These are phyloP conservation scores for Russula emetica DNA, from an alignment of 768 basidiomycete genomes.

Conservation along the genomic window DNA sequence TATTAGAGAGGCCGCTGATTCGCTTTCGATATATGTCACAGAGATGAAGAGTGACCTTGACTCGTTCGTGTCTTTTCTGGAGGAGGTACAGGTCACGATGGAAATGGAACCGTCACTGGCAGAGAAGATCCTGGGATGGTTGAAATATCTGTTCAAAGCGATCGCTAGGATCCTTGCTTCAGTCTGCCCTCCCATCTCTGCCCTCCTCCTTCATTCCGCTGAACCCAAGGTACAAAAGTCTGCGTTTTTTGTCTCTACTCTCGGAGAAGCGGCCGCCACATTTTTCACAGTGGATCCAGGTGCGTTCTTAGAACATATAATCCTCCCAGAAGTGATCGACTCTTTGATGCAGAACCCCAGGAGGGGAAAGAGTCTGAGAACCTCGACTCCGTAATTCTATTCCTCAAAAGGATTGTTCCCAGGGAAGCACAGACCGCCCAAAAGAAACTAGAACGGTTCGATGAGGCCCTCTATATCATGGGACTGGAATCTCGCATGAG, in stretches of 20 bases:
- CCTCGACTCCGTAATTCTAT: constrained; percentile 11
- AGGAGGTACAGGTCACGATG: constrained; percentile 5
- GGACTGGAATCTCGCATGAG: constrained; percentile 21
- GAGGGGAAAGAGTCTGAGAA: constrained; percentile 10
- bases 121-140: constrained; percentile 12
- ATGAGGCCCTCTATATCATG: constrained; percentile 19
- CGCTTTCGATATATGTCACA: constrained; percentile 10
- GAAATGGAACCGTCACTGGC: background rate
- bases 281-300: constrained; percentile 12
- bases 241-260: constrained; percentile 3
- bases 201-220: background rate
- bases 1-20: constrained; percentile 7
- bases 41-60: constrained; percentile 2
- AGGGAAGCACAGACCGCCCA: constrained; percentile 16
- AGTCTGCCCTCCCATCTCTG: constrained; percentile 1
- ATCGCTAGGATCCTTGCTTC: constrained; percentile 12
- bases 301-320: background rate
- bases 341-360: background rate
- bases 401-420: constrained; percentile 19
- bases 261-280: constrained; percentile 7
- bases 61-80: constrained; percentile 12
- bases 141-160: constrained; percentile 12
- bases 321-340: background rate
- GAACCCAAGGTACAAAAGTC: no score
- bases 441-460: constrained; percentile 11